Base-by-base conservation (phyloP, 2,329 filamentous ascomycete species). In the Ceratocystis harringtonii region DNA sequence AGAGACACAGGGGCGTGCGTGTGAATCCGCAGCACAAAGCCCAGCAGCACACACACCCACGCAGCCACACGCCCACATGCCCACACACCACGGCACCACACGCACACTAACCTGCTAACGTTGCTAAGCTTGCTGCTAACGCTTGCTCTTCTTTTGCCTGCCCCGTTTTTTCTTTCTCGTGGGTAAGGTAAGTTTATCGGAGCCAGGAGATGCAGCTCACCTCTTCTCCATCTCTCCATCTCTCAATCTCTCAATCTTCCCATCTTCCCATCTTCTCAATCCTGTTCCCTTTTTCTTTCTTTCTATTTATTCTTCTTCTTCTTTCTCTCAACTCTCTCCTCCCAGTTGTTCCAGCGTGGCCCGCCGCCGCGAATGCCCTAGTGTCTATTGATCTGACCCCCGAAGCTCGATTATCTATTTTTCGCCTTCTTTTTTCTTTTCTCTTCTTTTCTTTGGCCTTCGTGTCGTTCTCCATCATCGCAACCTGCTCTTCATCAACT, bases 271-370 rank as follows among this genome's bases (percentile, higher is more conserved):
- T 70, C 70, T 68, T 64, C 57, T 64, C 55, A 60, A 67, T 55
- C 64, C 65, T 69, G 64, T 68, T 67, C 68, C 63, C 63, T 67
- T 67, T 62, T 62, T 50, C 36, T 41, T 62, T 50, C 36, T 41
- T 68, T 67, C 70, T 66, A 69, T 66, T 68, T 67, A 68, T 68
- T 63, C 64, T 66, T 61, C 64, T 68, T 65, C 68, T 68, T 69
- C 55, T 67, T 68, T n/a, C 2, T 22, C 48, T 22, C 48, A 19
- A 25, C 52, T n/a, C 52, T 57, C 19, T 28, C 22, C n/a, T 65
- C 64, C 41, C 66, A 44, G 43, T 30, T 44, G 61, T 57, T 15
- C 48, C 61, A 63, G 61, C 62, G 65, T 57, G 65, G 62, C 62
- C 61, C 62, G 62, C 62, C 60, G 44, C 62, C 62, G 65, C 65